Conservation (phyloP, 257 asterid genomes). For the Cinchona pubescens region DNA sequence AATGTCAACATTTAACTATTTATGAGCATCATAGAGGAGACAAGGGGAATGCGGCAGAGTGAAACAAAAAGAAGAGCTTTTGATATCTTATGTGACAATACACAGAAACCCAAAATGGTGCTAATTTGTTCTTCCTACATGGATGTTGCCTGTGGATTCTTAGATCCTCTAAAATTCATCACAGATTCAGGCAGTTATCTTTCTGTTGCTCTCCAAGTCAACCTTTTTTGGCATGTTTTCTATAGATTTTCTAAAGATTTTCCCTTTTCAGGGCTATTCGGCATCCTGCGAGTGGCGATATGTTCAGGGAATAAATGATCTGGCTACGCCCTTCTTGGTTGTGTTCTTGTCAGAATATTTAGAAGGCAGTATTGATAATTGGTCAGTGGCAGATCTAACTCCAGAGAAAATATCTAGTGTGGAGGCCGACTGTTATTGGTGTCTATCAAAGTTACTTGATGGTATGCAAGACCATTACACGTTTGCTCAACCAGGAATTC, state of each 20-base stretch:
- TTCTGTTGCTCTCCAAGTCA: background rate
- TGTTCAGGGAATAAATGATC: conserved; percentile 98
- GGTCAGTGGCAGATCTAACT: conserved; percentile 72
- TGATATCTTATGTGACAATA: background rate
- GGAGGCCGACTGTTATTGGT: conserved; percentile 99
- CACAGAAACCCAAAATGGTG: background rate
- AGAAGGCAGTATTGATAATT: conserved; percentile 68
- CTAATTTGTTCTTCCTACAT: background rate
- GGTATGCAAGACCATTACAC: conserved; percentile 99
- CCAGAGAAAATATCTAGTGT: conserved; percentile 60
- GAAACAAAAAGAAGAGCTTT: background rate
- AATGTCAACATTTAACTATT: background rate
- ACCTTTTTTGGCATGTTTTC: background rate
- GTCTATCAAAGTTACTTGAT: conserved; percentile 89
- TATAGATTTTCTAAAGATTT: conserved; percentile 12
- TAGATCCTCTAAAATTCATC: background rate
- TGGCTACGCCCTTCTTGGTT: conserved; percentile 88
- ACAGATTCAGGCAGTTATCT: background rate
- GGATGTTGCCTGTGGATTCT: background rate
- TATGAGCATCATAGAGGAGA: background rate
- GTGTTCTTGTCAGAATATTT: conserved; percentile 87
- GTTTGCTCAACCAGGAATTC: conserved; percentile 99
- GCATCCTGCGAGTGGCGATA: conserved; percentile 99
- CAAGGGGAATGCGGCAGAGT: background rate
- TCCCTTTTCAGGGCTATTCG: conserved; percentile 71